phyloP scores from a whole-genome alignment of 257 asterid genomes.

The Marsdenia floribunda region DNA sequence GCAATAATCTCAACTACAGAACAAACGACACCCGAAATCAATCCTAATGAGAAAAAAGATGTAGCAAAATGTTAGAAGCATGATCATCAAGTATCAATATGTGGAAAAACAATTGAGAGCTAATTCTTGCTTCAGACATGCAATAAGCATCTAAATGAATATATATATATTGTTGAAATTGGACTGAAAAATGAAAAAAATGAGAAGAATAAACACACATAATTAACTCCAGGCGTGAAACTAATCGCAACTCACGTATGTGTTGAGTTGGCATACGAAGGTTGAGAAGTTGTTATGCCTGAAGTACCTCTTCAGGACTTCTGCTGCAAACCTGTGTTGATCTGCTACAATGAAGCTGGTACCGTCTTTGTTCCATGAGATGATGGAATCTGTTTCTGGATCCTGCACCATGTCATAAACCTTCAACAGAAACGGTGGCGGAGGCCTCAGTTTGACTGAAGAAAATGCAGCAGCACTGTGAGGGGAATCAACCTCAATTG shows the following conservation, averaged over 20 bases:
- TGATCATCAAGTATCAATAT: background rate
- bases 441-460: slow-evolving; percentile 6
- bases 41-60: background rate
- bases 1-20: too few species aligned
- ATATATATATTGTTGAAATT: too few species aligned
- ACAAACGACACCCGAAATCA: too few species aligned
- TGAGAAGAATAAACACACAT: background rate
- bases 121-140: background rate
- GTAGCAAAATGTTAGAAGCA: background rate
- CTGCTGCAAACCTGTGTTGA: slow-evolving; percentile 35
- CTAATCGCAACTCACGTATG: slow-evolving; percentile 37
- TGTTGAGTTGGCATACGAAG: slow-evolving; percentile 50
- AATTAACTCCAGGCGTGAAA: background rate
- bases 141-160: background rate
- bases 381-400: slow-evolving; percentile 21
- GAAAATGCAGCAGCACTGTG: slow-evolving; percentile 3
- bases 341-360: slow-evolving; percentile 42
- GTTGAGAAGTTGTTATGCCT: slow-evolving; percentile 48
- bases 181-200: background rate
- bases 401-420: slow-evolving; percentile 39
- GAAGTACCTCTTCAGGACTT: slow-evolving; percentile 41
- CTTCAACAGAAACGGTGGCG: slow-evolving; percentile 42
- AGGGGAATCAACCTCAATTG: background rate
- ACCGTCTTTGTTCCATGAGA: slow-evolving; percentile 44
- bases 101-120: background rate